phyloP scores from a whole-genome alignment of 2,329 filamentous ascomycete species.

The Pseudocercospora crystallina region DNA sequence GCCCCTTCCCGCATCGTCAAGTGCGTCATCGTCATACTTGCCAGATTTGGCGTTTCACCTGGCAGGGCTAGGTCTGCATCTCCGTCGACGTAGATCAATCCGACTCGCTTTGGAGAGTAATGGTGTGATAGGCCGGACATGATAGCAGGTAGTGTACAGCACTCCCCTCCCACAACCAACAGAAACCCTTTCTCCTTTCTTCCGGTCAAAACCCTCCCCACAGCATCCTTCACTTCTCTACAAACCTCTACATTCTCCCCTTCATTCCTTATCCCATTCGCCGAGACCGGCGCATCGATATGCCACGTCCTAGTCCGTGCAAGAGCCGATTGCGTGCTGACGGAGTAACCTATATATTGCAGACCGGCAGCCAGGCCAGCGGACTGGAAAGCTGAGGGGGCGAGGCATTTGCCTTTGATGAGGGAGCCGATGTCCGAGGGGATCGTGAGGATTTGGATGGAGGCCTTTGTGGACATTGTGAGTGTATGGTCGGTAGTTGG shows the following conservation, averaged over 20 bases:
- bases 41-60: neutral
- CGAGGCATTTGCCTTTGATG: constrained; percentile 9
- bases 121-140: neutral
- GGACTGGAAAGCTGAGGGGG: neutral
- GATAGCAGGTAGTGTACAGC: constrained; percentile 1
- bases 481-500: no score
- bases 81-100: constrained; percentile 1
- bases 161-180: neutral
- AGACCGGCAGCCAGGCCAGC: neutral
- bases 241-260: neutral
- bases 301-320: neutral
- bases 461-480: neutral
- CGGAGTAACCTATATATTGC: neutral
- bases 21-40: constrained; percentile 8
- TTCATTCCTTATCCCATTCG: constrained; percentile 1
- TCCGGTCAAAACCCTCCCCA: neutral
- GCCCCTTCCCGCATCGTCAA: constrained; percentile 4
- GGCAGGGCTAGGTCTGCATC: neutral
- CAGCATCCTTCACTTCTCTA: constrained; percentile 1
- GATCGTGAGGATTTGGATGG: constrained; percentile 5
- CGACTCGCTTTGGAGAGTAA: neutral
- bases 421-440: constrained; percentile 3
- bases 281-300: neutral
- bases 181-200: neutral
- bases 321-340: neutral